Evolutionary conservation across 2,329 filamentous ascomycete species (phyloP), one percentile per base, ranked within the genome.

Genomic region (Penicillium freii): DNA sequence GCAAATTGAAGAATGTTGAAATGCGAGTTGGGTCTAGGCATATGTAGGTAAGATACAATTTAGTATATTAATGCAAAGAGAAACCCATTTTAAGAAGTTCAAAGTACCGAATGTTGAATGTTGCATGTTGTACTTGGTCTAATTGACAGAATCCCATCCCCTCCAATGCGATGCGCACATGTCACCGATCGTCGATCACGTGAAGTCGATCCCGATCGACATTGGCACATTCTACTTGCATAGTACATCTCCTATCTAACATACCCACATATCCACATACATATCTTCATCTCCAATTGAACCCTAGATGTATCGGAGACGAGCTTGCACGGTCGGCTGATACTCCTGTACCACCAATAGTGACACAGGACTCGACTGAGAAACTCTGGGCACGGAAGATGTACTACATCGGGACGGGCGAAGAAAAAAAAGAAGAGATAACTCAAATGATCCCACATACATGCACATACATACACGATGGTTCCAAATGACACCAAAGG

Each of bases 311-410:
- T 17, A 47, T 48, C 13, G n/a, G 25, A 19, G 49, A 45, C 48
- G 23, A 21, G 1, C 29, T 27, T 5, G 5, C 23, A 27, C 8
- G 29, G 11, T 54, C 33, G 33, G 42, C 42, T 54, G 44, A 54
- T 54, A 5, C 10, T 7, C 17, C 27, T 17, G 51, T 56, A 43
- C 40, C 3, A 39, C 54, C 25, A 7, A 23, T 53, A 6, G 59
- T 60, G 27, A 55, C 52, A 62, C 62, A 51, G 39, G 54, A 58
- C 59, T 63, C 59, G 54, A 60, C n/a, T 10, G 48, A 33, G 15
- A 42, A 36, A n/a, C 19, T 19, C 31, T 50, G 21, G 19, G 21
- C 4, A 53, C 33, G 39, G 29, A 54, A 31, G 10, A 48, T 48
- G 51, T 54, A 49, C 34, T 40, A 54, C 51, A 39, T 51, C 25